A percentile compares a stretch with the other conserved stretches of the same genome.
phyloP scores from a whole-genome alignment of 2,329 filamentous ascomycete species.

The Botryotinia narcissicola region DNA sequence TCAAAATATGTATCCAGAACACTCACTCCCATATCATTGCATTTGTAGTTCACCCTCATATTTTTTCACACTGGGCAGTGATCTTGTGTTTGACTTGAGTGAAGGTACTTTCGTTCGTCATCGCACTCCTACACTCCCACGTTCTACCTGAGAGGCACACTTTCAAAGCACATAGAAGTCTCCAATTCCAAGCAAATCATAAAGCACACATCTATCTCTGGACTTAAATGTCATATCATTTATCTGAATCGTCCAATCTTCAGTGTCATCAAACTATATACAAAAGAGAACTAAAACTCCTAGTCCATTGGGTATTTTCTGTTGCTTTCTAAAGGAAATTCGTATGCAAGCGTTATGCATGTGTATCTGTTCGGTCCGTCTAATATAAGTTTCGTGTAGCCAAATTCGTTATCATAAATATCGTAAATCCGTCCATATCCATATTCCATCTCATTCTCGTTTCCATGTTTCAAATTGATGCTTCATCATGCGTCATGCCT shows the following conservation, averaged over 20 bases:
- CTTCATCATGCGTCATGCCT: neutral
- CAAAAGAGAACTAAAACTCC: slow-evolving; percentile 9
- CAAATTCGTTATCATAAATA: slow-evolving; percentile 2
- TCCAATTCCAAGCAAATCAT: neutral
- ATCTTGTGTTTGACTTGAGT: no score
- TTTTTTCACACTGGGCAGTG: neutral
- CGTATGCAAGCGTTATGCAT: slow-evolving; percentile 1
- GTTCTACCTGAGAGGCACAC: no score
- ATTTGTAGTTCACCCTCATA: neutral
- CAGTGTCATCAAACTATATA: neutral
- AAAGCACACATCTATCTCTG: neutral
- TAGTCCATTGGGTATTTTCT: slow-evolving; percentile 15
- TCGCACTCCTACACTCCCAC: no score
- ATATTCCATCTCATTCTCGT: neutral
- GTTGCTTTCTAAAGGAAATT: slow-evolving; percentile 9
- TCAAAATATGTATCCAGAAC: neutral
- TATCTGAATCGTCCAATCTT: neutral
- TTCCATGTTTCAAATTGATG: slow-evolving; percentile 1
- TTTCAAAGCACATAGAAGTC: neutral
- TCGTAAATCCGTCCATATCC: neutral
- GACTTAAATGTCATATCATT: neutral
- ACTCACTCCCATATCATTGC: neutral
- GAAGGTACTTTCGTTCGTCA: no score
- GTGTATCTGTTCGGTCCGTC: neutral
- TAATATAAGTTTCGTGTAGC: neutral